Percentiles rank a stretch among this genome's conserved stretches.
Evolutionary conservation across 1,284 basidiomycete species (phyloP).

Genomic region (Retiboletus flavoniger): DNA sequence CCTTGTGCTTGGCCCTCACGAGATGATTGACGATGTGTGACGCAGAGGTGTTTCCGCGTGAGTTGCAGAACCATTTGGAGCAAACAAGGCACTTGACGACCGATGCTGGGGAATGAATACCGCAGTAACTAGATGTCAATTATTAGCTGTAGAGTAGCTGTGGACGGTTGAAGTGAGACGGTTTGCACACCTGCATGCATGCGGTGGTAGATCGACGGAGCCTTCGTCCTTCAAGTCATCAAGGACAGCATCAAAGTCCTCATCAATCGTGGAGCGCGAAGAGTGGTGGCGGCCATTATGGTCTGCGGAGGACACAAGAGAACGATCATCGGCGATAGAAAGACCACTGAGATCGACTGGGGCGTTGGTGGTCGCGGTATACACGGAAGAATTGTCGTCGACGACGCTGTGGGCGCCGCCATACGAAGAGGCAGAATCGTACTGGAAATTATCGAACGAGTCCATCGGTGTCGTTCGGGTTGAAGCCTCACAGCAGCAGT

Average conservation of each 20-base stretch:
- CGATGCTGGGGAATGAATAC: conserved; percentile 96
- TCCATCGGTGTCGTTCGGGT: conserved; percentile 56
- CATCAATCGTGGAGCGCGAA: conserved; percentile 55
- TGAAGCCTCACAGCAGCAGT: conserved; percentile 1
- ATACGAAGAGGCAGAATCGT: conserved; percentile 74
- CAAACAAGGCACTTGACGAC: conserved; percentile 97
- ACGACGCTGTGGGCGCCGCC: conserved; percentile 70
- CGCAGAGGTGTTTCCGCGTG: conserved; percentile 96
- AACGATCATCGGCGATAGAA: conserved; percentile 58
- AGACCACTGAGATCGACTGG: conserved; percentile 66
- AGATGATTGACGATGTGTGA: conserved; percentile 99
- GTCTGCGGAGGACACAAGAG: conserved; percentile 39
- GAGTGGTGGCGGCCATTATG: conserved; percentile 39
- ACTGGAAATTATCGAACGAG: conserved; percentile 85
- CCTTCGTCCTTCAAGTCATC: conserved; percentile 87
- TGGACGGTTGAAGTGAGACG: neutral
- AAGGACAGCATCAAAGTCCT: conserved; percentile 82
- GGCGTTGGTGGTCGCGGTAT: conserved; percentile 68
- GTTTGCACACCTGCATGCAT: conserved; percentile 85
- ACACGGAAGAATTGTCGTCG: conserved; percentile 84
- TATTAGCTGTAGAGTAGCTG: conserved; percentile 7
- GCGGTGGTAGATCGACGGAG: conserved; percentile 79
- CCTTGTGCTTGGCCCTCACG: conserved; percentile 98
- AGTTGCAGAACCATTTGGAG: conserved; percentile 99
- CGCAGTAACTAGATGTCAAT: conserved; percentile 77